Evolutionary conservation across 169 alveolate species (phyloP).

Genomic region (Eimeria acervulina): DNA sequence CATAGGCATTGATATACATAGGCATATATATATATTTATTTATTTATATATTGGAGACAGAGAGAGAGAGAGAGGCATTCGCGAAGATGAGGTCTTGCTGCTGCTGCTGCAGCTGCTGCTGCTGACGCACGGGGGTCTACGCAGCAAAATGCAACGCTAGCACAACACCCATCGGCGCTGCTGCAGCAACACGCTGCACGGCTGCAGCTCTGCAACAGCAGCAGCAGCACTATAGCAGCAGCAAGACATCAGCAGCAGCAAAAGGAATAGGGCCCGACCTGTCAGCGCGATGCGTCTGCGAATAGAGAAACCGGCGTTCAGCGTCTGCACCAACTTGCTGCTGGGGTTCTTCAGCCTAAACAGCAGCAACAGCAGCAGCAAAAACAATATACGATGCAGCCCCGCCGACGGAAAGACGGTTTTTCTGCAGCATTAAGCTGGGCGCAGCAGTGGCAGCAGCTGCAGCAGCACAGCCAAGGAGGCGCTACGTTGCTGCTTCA

Average conservation of each 20-base stretch:
- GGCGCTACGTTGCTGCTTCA: no score
- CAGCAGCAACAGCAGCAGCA: not conserved
- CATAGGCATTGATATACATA: no score
- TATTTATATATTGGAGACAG: no score
- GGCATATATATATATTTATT: no score
- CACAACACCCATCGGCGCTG: not conserved
- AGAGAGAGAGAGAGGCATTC: no score
- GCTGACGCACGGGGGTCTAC: not conserved
- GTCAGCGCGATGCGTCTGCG: slow-evolving; percentile 95
- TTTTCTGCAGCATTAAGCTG: no score
- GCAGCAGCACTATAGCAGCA: not conserved
- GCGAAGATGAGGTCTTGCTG: no score
- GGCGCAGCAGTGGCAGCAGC: no score
- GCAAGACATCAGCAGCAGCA: not conserved
- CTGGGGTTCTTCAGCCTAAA: slow-evolving; percentile 96
- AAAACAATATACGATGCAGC: no score
- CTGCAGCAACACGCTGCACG: not conserved
- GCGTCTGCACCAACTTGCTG: slow-evolving; percentile 91
- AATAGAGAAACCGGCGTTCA: slow-evolving; percentile 88
- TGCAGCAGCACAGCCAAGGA: no score
- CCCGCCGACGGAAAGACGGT: no score
- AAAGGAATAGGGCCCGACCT: slow-evolving; percentile 89
- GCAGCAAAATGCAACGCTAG: not conserved
- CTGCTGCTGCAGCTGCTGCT: not conserved
- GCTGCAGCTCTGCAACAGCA: not conserved